Evolutionary conservation across 208 protist species (phyloP).

Genomic region (Crithidia fasciculata): DNA sequence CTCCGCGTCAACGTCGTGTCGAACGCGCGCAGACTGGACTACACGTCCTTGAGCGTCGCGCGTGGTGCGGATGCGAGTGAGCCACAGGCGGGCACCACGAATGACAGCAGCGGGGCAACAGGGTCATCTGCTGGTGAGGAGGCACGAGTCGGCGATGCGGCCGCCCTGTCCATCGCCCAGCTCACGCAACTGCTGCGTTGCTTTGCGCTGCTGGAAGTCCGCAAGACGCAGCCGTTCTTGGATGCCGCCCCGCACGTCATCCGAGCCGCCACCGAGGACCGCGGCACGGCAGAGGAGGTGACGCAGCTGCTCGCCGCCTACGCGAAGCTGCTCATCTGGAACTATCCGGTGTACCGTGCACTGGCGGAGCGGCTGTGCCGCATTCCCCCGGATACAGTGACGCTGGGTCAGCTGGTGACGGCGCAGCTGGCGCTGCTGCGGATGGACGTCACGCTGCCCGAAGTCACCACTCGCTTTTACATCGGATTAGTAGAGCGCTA

Average conservation of each 20-base stretch:
- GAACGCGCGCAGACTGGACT: constrained; percentile 1
- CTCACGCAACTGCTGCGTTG: constrained; percentile 54
- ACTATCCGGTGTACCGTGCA: constrained; percentile 65
- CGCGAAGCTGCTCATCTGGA: constrained; percentile 80
- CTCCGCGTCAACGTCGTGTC: constrained; percentile 13
- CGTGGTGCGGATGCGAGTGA: constrained; percentile 28
- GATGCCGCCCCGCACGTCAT: constrained; percentile 57
- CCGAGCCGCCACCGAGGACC: constrained; percentile 23
- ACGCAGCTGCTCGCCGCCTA: constrained; percentile 66
- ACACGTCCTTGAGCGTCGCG: constrained; percentile 31
- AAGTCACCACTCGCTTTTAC: constrained; percentile 33
- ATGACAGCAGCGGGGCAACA: background rate
- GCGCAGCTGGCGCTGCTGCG: constrained; percentile 66
- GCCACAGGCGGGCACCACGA: background rate
- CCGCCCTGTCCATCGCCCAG: constrained; percentile 41
- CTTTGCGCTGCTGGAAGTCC: constrained; percentile 69
- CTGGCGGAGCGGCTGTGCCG: constrained; percentile 49
- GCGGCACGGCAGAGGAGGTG: constrained; percentile 34
- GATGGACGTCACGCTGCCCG: constrained; percentile 65
- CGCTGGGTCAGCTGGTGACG: constrained; percentile 53
- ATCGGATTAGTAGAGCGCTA: constrained; percentile 7
- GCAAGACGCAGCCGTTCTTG: constrained; percentile 57
- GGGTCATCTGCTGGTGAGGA: no score
- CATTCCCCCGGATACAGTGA: constrained; percentile 27
- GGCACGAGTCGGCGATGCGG: background rate